Evolutionary conservation across 345 rosid species (phyloP).

Genomic region (Conringia planisiliqua): DNA sequence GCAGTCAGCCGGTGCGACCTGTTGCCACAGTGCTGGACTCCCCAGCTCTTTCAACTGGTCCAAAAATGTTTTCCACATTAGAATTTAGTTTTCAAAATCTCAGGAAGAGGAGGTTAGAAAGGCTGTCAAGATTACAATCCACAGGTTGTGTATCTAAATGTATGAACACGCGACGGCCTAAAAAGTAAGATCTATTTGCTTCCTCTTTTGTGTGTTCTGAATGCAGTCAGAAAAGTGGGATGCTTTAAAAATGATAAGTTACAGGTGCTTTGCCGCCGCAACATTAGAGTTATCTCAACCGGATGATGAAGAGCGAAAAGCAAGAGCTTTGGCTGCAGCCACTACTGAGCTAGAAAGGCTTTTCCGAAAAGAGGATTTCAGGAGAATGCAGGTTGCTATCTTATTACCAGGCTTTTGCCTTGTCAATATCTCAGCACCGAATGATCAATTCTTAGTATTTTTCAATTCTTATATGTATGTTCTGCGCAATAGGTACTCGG

Average conservation of each 20-base stretch:
- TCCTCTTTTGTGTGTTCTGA: not conserved
- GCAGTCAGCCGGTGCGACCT: slow-evolving; percentile 39
- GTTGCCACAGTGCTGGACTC: slow-evolving; percentile 42
- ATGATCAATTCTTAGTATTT: not conserved
- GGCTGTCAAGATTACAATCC: slow-evolving; percentile 48
- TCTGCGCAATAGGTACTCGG: slow-evolving; percentile 66
- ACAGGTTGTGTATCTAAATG: slow-evolving; percentile 35
- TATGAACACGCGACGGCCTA: slow-evolving; percentile 46
- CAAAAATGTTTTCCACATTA: slow-evolving; percentile 54
- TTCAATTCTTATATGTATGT: not conserved
- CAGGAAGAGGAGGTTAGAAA: slow-evolving; percentile 55
- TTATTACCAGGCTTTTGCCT: not conserved
- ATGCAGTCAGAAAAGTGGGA: slow-evolving; percentile 3
- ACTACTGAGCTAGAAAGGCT: slow-evolving; percentile 81
- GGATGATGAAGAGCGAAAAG: slow-evolving; percentile 77
- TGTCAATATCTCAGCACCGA: not conserved
- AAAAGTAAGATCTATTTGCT: slow-evolving; percentile 20
- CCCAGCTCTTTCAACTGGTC: slow-evolving; percentile 45
- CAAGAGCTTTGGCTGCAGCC: slow-evolving; percentile 82
- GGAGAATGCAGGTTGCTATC: slow-evolving; percentile 75
- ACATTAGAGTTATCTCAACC: slow-evolving; percentile 80
- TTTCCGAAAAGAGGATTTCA: slow-evolving; percentile 84
- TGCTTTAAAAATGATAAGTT: slow-evolving; percentile 17
- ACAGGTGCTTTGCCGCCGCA: slow-evolving; percentile 80
- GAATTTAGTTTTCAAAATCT: slow-evolving; percentile 74